These are phyloP conservation scores for Suillus variegatus DNA, from an alignment of 768 basidiomycete genomes.

Conservation along the genomic window DNA sequence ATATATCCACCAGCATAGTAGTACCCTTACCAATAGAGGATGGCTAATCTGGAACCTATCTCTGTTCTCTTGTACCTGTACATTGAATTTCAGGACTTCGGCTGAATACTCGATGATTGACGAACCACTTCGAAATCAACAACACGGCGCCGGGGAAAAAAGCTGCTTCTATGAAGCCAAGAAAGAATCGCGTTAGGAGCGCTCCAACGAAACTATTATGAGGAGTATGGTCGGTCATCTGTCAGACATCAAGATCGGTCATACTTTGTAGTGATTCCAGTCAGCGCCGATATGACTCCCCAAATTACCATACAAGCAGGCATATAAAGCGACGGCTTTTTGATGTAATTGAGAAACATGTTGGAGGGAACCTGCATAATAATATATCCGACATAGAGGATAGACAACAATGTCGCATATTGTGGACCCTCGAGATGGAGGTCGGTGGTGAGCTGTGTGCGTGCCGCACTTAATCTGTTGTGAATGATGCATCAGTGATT, in stretches of 20 bases:
- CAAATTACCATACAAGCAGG: slow-evolving; percentile 69
- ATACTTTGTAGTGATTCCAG: slow-evolving; percentile 36
- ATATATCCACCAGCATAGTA: not conserved
- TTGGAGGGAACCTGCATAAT: slow-evolving; percentile 56
- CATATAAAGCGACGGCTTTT: slow-evolving; percentile 65
- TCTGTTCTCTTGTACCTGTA: slow-evolving; percentile 47
- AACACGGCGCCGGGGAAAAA: slow-evolving; percentile 50
- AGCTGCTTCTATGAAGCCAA: slow-evolving; percentile 53
- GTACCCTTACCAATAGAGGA: slow-evolving; percentile 39
- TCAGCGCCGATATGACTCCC: slow-evolving; percentile 61
- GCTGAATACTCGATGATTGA: slow-evolving; percentile 28
- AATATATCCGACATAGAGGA: slow-evolving; percentile 62
- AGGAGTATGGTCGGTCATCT: not conserved
- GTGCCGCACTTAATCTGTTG: slow-evolving; percentile 52
- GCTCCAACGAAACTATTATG: slow-evolving; percentile 40
- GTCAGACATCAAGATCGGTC: not conserved
- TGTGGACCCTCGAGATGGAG: slow-evolving; percentile 59
- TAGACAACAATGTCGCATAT: slow-evolving; percentile 67
- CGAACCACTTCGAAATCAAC: slow-evolving; percentile 34
- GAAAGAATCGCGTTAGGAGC: slow-evolving; percentile 48
- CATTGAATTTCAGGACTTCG: slow-evolving; percentile 16
- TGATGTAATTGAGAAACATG: slow-evolving; percentile 68
- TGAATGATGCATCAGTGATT: not conserved
- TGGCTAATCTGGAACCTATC: slow-evolving; percentile 43
- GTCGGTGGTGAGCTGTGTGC: slow-evolving; percentile 68